Evolutionary conservation across 2,329 filamentous ascomycete species (phyloP), one percentile per base, ranked within the genome.

Genomic region (Talaromyces piceae): DNA sequence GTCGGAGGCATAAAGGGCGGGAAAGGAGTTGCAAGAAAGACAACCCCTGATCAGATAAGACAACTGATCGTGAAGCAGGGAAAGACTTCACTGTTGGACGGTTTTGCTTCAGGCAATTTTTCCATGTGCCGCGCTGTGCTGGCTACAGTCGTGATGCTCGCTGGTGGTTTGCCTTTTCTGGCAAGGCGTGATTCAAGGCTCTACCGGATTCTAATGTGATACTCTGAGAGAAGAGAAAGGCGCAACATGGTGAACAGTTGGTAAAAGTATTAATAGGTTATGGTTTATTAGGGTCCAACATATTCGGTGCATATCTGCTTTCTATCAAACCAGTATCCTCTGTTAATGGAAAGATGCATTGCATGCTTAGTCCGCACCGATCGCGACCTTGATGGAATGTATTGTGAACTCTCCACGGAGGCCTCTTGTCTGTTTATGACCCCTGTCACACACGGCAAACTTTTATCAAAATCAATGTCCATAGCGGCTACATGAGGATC

Each of bases 21-120:
- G 3, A 66, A 62, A 1, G 63, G 60, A 22, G 60, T 70, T 45
- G 60, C 64, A 25, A 69, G 52, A 68, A 66, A 54, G 58, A 70
- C 46, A 50, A 68, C 0, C 67, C 67, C 7, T 28, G 49, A 2
- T 4, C 49, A 31, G 48, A 49, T 9, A 55, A 51, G 22, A 49
- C 25, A 6, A 47, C 30, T 20, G 45, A 23, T 12, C 31, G 45
- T 7, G 45, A 47, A 16, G 20, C 13, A 5, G 30, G 16, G 4
- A 27, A 26, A 18, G 16, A 11, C 13, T n/a, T 11, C n/a, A 39
- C 18, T 18, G 11, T 13, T 13, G 23, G 31, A 12, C 18, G n/a
- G 5, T 31, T 26, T 16, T n/a, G 33, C 33, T 37, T 39, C 16
- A 47, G 31, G 5, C 11, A 8, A n/a, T 47, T 11, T 47, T 47